Base-by-base conservation (phyloP, 192 early-diverging fungal species). In the Umbelopsis isabellina region DNA sequence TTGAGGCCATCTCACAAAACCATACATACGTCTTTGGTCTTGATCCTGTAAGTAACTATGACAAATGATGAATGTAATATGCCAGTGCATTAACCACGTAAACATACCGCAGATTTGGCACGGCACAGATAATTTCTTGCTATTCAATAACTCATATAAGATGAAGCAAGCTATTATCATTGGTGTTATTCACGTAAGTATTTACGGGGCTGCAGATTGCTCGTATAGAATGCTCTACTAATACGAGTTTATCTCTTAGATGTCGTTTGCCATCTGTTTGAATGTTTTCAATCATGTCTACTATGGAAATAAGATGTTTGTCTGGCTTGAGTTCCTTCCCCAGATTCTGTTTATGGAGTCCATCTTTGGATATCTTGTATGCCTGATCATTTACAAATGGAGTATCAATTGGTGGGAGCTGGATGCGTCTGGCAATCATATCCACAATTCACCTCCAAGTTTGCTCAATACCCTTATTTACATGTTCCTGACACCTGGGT, bases 71-170 rank as follows among this genome's bases (percentile, higher is more conserved):
- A 10, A 15, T 33, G 13, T 4, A 12, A 5, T 16, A 1, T 61
- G 27, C 1, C 33, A 35, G 23, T 25, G 7, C 15, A 35, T 16
- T 35, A 12, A 15, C 55, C 4, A 25, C 4, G 13, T 45, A 2
- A 8, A 44, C 23, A 20, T 9, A 35, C 46, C 21, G 21, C 65
- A 89, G 85, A 85, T 91, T 10, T 99, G 98, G 98, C 93, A 96
- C 68, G 90, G 89, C 46, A 85, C 95, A 11, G 94, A 97, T 49
- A 99, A 99, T 85, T 89, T 82, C 73, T 89, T 99, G 58, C 71
- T 98, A 49, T 99, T 99, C 75, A 87, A 90, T 55, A 99, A 99
- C 84, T 97, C 97, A 61, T 99, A 99, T 88, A 99, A 99, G 88
- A 99, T 99, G 98, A 99, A 99, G 82, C 93, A 94, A 91, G 92